Percentiles rank a stretch among this genome's conserved stretches.
Evolutionary conservation across 2,329 filamentous ascomycete species (phyloP).

Genomic region (Xylaria sp.): DNA sequence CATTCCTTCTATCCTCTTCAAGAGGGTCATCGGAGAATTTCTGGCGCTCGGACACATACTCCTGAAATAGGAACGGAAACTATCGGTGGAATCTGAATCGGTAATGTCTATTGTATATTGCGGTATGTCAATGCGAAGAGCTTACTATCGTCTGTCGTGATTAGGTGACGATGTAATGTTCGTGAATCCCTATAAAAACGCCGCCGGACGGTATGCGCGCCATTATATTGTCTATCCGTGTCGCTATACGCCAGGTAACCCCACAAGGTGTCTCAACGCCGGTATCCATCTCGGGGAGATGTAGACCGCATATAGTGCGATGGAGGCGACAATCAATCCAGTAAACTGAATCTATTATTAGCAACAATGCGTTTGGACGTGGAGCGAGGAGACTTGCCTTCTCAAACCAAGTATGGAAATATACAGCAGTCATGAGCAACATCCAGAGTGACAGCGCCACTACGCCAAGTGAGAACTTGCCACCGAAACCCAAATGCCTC

Average conservation of each 20-base stretch:
- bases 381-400: slow-evolving; percentile 57
- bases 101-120: background rate
- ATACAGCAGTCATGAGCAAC: slow-evolving; percentile 96
- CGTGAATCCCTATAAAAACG: slow-evolving; percentile 7
- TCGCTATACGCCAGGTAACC: slow-evolving; percentile 26
- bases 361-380: background rate
- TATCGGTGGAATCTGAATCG: background rate
- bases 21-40: too few relatives aligned
- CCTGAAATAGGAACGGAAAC: too few relatives aligned
- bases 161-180: slow-evolving; percentile 1
- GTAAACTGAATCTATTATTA: slow-evolving; percentile 17
- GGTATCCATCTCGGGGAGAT: slow-evolving; percentile 26
- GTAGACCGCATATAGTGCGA: slow-evolving; percentile 25
- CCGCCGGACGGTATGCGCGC: background rate
- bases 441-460: slow-evolving; percentile 81
- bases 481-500: slow-evolving; percentile 40
- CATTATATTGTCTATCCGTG: background rate
- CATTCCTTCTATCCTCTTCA: too few relatives aligned
- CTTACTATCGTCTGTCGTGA: background rate
- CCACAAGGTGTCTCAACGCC: slow-evolving; percentile 20
- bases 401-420: slow-evolving; percentile 98
- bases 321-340: slow-evolving; percentile 23
- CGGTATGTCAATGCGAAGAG: background rate
- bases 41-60: too few relatives aligned
- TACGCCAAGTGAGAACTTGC: slow-evolving; percentile 57